A percentile compares a stretch with the other conserved stretches of the same genome.
These are phyloP conservation scores for Zygoascus tannicola DNA, from an alignment of 805 yeast species.

Conservation along the genomic window DNA sequence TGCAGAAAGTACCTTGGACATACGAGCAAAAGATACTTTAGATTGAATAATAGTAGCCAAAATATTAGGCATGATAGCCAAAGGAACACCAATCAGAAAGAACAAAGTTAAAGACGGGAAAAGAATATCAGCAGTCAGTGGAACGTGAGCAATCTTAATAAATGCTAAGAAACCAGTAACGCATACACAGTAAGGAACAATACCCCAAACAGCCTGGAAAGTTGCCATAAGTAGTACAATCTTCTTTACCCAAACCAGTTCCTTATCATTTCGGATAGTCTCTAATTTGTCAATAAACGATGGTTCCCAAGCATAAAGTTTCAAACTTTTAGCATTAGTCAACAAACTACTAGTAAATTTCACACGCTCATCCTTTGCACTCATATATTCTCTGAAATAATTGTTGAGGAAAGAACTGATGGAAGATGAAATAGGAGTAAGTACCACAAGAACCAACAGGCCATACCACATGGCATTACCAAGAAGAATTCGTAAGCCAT, in stretches of 20 bases:
- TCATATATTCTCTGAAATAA: slow-evolving; percentile 80
- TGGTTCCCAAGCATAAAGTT: slow-evolving; percentile 90
- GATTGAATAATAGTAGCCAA: slow-evolving; percentile 30
- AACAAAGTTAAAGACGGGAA: slow-evolving; percentile 51
- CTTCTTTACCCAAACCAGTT: slow-evolving; percentile 61
- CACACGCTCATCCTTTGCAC: slow-evolving; percentile 82
- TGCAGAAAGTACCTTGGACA: slow-evolving; percentile 37
- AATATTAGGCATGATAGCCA: slow-evolving; percentile 41
- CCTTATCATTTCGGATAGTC: slow-evolving; percentile 80
- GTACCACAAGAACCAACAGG: slow-evolving; percentile 60
- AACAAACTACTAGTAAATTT: slow-evolving; percentile 77
- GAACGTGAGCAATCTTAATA: slow-evolving; percentile 48
- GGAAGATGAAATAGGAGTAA: slow-evolving; percentile 70
- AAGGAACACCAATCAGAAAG: slow-evolving; percentile 40
- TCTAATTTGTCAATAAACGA: slow-evolving; percentile 70
- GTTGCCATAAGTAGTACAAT: slow-evolving; percentile 68
- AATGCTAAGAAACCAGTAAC: slow-evolving; percentile 82
- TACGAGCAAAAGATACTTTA: slow-evolving; percentile 37
- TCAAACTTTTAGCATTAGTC: slow-evolving; percentile 81
- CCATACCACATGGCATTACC: slow-evolving; percentile 96
- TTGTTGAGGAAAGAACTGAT: slow-evolving; percentile 59
- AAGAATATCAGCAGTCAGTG: slow-evolving; percentile 82
- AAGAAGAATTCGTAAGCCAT: slow-evolving; percentile 60
- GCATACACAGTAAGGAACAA: slow-evolving; percentile 85
- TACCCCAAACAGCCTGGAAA: slow-evolving; percentile 66